A percentile compares a stretch with the other conserved stretches of the same genome.
These are phyloP conservation scores for Boletellus sp. DNA, from an alignment of 768 basidiomycete species.

Conservation along the genomic window DNA sequence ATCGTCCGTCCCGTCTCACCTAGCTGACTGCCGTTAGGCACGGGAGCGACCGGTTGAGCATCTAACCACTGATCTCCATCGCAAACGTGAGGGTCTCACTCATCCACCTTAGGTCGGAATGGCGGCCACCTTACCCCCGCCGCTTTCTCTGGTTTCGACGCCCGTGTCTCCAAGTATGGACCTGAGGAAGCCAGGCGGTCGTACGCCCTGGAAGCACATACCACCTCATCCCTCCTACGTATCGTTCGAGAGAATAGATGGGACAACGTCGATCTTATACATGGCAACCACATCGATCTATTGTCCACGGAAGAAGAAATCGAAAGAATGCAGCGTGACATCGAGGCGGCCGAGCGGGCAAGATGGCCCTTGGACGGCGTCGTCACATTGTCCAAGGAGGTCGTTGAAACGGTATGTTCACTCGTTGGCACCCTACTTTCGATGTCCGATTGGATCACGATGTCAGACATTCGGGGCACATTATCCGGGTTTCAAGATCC, in stretches of 20 bases:
- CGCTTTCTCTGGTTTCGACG: constrained; percentile 44
- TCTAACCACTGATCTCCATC: neutral
- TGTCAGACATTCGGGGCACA: constrained; percentile 33
- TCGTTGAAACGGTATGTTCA: constrained; percentile 44
- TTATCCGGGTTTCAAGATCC: constrained; percentile 49
- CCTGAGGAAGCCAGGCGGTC: constrained; percentile 52
- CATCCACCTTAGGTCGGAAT: constrained; percentile 55
- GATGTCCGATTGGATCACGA: neutral
- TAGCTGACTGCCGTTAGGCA: constrained; percentile 40
- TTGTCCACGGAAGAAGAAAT: constrained; percentile 48
- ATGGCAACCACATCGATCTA: constrained; percentile 50
- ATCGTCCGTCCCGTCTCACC: too few species aligned
- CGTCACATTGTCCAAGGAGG: constrained; percentile 44
- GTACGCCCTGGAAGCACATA: constrained; percentile 56
- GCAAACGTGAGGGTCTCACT: neutral
- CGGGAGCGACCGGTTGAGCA: constrained; percentile 67
- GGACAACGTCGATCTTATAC: constrained; percentile 57
- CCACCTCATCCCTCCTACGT: constrained; percentile 42
- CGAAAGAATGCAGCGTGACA: constrained; percentile 39
- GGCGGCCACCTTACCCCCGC: constrained; percentile 69
- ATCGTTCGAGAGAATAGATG: constrained; percentile 46
- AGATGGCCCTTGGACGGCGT: constrained; percentile 46
- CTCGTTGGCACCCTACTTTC: neutral
- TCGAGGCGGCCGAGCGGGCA: constrained; percentile 48
- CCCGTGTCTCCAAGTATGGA: constrained; percentile 39